Evolutionary conservation across 1,284 basidiomycete genomes (phyloP), one percentile per base, ranked within the genome.

Genomic region (Trametes pubescens): DNA sequence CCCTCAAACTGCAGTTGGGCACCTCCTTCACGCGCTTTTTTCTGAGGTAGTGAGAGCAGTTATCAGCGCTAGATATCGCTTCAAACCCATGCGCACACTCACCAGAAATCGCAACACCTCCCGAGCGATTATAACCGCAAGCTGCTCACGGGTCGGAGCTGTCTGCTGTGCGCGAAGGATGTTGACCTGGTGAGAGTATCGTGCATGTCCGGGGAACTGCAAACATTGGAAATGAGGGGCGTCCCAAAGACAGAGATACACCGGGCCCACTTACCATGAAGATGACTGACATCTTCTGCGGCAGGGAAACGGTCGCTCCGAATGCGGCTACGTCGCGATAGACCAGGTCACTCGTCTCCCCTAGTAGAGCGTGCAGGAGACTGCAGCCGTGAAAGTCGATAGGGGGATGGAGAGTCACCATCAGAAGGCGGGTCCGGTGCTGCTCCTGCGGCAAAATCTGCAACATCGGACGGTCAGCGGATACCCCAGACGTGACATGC

Each of bases 241-340:
- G 26, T n/a, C 3, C 18, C 8, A 26, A 18, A 14, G 18, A 7
- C 13, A 22, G 2, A 0, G 35, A 16, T 21, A 16, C 10, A 10
- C 14, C 3, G 24, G 2, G 37, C 18, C 14, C 9, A 16, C 38
- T 13, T 21, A 54, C 53, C 53, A 35, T 18, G 8, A 54, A 24
- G 4, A 54, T 35, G 38, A 54, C 32, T 26, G 38, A 43, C 53
- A 54, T 54, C 10, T 43, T 54, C 26, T 54, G 53, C n/a, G 53
- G 53, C n/a, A 54, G 49, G 6, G 5, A 24, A 13, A 13, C 32
- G 18, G 4, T 2, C 29, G 18, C 47, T 18, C 10, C 29, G 29
- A 51, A 51, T 1, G 32, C 49, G 4, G 40, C 24, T 3, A 4
- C 21, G 13, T 44, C 24, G 26, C n/a, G 8, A 26, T 21, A 18